Conservation (phyloP, 352 stramenopile genomes). For the Pythium brachiatum region DNA sequence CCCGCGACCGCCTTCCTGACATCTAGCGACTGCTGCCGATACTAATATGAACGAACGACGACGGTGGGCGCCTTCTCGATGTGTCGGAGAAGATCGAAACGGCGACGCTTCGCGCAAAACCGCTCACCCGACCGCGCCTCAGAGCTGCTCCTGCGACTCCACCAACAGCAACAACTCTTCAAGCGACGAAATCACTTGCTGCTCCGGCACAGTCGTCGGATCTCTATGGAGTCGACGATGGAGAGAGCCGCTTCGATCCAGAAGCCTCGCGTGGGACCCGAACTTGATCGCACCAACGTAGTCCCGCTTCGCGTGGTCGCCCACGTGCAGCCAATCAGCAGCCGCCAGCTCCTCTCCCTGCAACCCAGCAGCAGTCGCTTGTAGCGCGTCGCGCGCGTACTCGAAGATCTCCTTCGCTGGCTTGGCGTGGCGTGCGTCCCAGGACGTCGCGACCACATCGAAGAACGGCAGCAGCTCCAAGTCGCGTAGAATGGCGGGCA, state of each 20-base stretch:
- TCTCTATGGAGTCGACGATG: neutral
- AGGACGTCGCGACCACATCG: slow-evolving; percentile 60
- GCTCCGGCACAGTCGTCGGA: neutral
- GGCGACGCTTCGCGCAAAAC: slow-evolving; percentile 1
- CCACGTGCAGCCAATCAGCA: slow-evolving; percentile 50
- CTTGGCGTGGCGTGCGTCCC: slow-evolving; percentile 44
- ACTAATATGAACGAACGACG: too few species aligned
- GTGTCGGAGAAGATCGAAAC: neutral
- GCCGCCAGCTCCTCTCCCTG: neutral
- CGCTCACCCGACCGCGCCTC: neutral
- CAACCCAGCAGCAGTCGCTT: neutral
- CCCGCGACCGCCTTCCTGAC: neutral
- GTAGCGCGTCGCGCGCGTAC: slow-evolving; percentile 34
- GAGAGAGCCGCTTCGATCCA: slow-evolving; percentile 26
- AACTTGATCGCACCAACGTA: slow-evolving; percentile 41
- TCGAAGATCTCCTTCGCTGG: slow-evolving; percentile 56
- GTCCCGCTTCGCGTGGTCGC: slow-evolving; percentile 55
- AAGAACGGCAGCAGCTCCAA: slow-evolving; percentile 50
- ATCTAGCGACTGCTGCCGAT: neutral
- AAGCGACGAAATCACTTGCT: slow-evolving; percentile 38
- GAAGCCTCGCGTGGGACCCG: slow-evolving; percentile 41
- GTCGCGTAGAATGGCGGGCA: slow-evolving; percentile 40
- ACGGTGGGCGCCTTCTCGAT: neutral
- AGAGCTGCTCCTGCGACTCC: slow-evolving; percentile 7
- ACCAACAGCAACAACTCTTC: slow-evolving; percentile 17